phyloP scores from a whole-genome alignment of 2,329 filamentous ascomycete genomes.

The Fusarium succisae region DNA sequence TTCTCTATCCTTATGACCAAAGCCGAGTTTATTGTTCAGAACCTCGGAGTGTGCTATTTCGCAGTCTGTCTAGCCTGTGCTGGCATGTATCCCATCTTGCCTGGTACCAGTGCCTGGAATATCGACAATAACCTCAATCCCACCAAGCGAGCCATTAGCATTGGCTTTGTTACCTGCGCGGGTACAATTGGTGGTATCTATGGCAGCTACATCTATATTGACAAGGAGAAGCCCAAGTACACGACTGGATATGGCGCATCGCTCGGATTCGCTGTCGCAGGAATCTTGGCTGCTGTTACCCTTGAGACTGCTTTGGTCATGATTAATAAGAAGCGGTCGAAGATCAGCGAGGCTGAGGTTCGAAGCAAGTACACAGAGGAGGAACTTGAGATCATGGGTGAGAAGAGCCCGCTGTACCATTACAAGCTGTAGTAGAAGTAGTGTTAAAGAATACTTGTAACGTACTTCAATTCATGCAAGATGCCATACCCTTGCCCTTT shows the following conservation, averaged over 20 bases:
- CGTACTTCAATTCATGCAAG: fast-evolving
- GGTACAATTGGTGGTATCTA: slow-evolving; percentile 39
- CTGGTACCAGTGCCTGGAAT: slow-evolving; percentile 50
- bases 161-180: slow-evolving; percentile 45
- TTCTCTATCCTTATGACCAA: slow-evolving; percentile 39
- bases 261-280: slow-evolving; percentile 29
- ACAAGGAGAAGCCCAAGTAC: slow-evolving; percentile 38
- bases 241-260: slow-evolving; percentile 40
- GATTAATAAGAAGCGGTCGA: slow-evolving; percentile 41
- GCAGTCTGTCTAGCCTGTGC: slow-evolving; percentile 39
- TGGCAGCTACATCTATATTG: slow-evolving; percentile 40
- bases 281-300: slow-evolving; percentile 20
- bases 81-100: slow-evolving; percentile 49
- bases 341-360: slow-evolving; percentile 39
- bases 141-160: slow-evolving; percentile 48
- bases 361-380: slow-evolving; percentile 43
- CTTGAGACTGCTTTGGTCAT: slow-evolving; percentile 34
- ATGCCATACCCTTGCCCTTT: neutral
- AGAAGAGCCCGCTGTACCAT: slow-evolving; percentile 42
- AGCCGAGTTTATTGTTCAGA: slow-evolving; percentile 29
- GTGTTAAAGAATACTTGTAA: fast-evolving
- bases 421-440: neutral
- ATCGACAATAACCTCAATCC: slow-evolving; percentile 48
- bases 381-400: slow-evolving; percentile 46
- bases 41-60: slow-evolving; percentile 33